Evolutionary conservation across 352 stramenopile species (phyloP).

Genomic region (Hyaloperonospora brassicae): DNA sequence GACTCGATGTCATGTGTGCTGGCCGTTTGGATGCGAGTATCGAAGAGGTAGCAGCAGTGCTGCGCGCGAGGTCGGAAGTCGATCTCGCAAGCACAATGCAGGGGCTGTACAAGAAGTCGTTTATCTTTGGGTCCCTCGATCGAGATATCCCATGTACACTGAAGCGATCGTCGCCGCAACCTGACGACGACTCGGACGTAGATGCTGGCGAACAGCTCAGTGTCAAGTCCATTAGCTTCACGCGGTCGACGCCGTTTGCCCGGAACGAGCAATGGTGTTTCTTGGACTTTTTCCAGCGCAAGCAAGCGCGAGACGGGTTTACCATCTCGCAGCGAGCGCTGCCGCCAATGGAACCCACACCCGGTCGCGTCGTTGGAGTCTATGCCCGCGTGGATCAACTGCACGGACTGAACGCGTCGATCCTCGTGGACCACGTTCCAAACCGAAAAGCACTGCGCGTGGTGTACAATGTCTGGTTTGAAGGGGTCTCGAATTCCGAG

Average conservation of each 20-base stretch:
- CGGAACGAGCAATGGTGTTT: constrained; percentile 38
- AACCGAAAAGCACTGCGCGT: constrained; percentile 26
- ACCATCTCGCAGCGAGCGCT: constrained; percentile 28
- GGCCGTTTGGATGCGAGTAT: constrained; percentile 23
- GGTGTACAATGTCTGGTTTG: constrained; percentile 35
- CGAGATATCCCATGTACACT: constrained; percentile 17
- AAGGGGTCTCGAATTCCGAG: constrained; percentile 8
- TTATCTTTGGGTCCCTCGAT: constrained; percentile 31
- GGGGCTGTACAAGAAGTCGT: constrained; percentile 28
- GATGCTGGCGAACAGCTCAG: constrained; percentile 19
- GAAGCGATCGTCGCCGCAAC: neutral
- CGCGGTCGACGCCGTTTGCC: constrained; percentile 19
- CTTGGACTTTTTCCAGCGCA: constrained; percentile 25
- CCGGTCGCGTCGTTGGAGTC: constrained; percentile 13
- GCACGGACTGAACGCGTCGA: constrained; percentile 29
- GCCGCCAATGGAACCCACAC: constrained; percentile 11
- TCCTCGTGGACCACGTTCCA: constrained; percentile 29
- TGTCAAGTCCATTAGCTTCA: constrained; percentile 33
- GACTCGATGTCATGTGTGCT: constrained; percentile 27
- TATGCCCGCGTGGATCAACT: constrained; percentile 31
- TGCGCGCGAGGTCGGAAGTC: constrained; percentile 12
- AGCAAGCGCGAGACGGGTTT: constrained; percentile 23
- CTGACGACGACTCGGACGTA: constrained; percentile 1
- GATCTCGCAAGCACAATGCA: constrained; percentile 24
- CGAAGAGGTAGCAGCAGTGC: constrained; percentile 22